Base-by-base conservation (phyloP, 2,329 filamentous ascomycete species). In the Colletotrichum eremochloae region DNA sequence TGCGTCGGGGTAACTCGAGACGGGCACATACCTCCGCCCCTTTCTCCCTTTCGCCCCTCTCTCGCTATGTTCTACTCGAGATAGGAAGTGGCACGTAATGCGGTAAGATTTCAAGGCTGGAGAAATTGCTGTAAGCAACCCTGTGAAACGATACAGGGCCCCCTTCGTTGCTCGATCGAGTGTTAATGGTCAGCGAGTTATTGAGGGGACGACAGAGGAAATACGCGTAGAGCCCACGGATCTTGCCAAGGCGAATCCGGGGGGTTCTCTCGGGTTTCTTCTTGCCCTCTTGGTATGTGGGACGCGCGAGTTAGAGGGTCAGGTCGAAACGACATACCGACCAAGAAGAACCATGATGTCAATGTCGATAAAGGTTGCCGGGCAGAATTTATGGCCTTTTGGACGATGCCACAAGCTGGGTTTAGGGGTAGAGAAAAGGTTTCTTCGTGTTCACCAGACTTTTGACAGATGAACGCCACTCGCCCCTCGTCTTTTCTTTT, bases 71-170 rank as follows among this genome's bases (percentile, higher is more conserved):
- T 29, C 20, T 62, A 42, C 14, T 58, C 36, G 36, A 24, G 48
- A 48, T 36, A 48, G 53, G 52, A 58, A 6, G 48, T 7, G 11
- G 24, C 42, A 42, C 9, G 36, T 12, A 15, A 55, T 44, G 18
- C 58, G 58, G 63, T 29, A 8, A 8, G 44, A 29, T 48, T 72
- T 33, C 46, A 58, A 3, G 6, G 24, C 68, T n/a, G 29, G 57
- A 42, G 46, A 24, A 40, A 48, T 31, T 9, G 14, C 11, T 15
- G 33, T 36, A 42, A 42, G 31, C n/a, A 3, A 1, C 29, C 24
- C n/a, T 5, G 38, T 5, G 14, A 58, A 20, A 4, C 12, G 36
- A 24, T 9, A 7, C 20, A 57, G n/a, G 1, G 5, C 18, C 20
- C 11, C 12, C 3, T 57, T 24, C 12, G 2, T 57, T 5, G 3